These are phyloP conservation scores for Nicotiana attenuata DNA, from an alignment of 257 asterid species.

Conservation along the genomic window DNA sequence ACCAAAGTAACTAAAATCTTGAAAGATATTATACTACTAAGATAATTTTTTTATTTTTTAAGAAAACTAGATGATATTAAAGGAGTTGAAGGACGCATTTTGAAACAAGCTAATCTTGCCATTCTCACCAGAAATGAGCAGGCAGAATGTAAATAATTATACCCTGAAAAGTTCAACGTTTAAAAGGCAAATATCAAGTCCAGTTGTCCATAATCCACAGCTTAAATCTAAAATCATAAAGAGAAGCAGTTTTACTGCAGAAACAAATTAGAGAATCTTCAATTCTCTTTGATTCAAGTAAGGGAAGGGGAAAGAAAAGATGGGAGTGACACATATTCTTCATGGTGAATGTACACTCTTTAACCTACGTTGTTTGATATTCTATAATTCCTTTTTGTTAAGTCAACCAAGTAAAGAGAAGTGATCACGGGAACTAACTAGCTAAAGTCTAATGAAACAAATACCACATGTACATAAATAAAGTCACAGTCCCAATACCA, in stretches of 20 bases:
- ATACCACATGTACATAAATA: background rate
- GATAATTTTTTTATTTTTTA: background rate
- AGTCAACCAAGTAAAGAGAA: background rate
- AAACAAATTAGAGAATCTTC: background rate
- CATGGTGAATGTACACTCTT: background rate
- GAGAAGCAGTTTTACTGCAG: background rate
- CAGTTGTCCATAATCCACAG: background rate
- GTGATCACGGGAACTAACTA: background rate
- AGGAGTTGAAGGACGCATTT: background rate
- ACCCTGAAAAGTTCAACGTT: background rate
- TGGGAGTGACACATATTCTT: background rate
- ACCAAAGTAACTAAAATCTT: background rate
- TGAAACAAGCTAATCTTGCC: background rate
- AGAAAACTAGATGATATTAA: too few species aligned
- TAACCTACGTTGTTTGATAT: background rate
- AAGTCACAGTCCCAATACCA: background rate
- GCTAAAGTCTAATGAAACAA: background rate
- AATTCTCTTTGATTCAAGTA: background rate
- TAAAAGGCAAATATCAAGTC: background rate
- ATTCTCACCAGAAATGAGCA: background rate
- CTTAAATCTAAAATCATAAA: background rate
- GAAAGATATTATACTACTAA: background rate
- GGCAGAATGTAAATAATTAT: background rate
- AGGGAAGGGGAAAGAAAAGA: background rate
- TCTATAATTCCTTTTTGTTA: background rate